Evolutionary conservation across 1,284 basidiomycete genomes (phyloP).

Genomic region (Fomitopsis pinicola): DNA sequence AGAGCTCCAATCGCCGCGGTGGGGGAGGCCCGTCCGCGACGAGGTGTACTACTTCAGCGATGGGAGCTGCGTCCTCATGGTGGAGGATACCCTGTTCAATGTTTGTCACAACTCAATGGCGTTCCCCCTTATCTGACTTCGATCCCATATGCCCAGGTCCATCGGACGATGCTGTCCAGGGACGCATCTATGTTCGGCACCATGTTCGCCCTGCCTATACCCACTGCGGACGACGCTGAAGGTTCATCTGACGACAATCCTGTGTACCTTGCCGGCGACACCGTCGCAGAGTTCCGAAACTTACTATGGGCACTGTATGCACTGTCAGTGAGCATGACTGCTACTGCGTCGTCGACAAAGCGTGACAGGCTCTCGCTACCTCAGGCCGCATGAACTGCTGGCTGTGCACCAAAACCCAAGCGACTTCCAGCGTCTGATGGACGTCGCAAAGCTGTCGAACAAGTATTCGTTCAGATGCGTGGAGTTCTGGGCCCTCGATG

Average conservation of each 20-base stretch:
- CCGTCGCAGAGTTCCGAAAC: constrained; percentile 54
- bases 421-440: constrained; percentile 22
- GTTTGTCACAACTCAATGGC: constrained; percentile 16
- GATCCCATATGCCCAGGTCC: constrained; percentile 41
- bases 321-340: constrained; percentile 8
- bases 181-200: constrained; percentile 59
- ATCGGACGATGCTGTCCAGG: constrained; percentile 55
- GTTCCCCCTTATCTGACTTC: neutral
- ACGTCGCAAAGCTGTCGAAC: constrained; percentile 28
- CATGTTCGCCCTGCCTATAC: constrained; percentile 54
- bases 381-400: constrained; percentile 26
- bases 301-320: constrained; percentile 51
- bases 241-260: constrained; percentile 61
- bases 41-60: constrained; percentile 30
- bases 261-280: constrained; percentile 55
- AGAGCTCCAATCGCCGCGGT: neutral
- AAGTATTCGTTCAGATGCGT: constrained; percentile 29
- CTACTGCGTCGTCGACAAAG: neutral
- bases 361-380: neutral
- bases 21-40: constrained; percentile 16
- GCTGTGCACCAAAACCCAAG: constrained; percentile 15
- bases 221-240: constrained; percentile 38
- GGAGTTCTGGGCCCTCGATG: constrained; percentile 27
- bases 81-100: constrained; percentile 33
- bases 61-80: constrained; percentile 30